phyloP scores from a whole-genome alignment of 495 filamentous ascomycete genomes.

The Penicillium goetzii region DNA sequence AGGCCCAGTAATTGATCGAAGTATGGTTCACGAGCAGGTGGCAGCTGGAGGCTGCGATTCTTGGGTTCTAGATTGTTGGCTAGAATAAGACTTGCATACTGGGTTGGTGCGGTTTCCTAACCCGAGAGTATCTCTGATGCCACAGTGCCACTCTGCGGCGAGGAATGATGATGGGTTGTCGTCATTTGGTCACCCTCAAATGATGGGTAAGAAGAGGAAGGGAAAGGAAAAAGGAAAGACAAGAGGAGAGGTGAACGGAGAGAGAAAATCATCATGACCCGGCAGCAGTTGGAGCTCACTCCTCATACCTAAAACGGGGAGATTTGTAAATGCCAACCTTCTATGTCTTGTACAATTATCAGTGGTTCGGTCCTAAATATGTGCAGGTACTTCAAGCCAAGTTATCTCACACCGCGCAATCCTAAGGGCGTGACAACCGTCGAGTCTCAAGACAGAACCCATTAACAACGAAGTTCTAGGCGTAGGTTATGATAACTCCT shows the following conservation, averaged over 20 bases:
- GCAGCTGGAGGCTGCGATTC: background rate
- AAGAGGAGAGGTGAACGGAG: background rate
- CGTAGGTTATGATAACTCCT: too few species aligned
- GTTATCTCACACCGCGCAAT: too few species aligned
- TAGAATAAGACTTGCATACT: background rate
- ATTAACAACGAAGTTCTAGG: too few species aligned
- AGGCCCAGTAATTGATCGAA: background rate
- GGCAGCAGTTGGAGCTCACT: background rate
- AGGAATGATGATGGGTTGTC: conserved; percentile 15
- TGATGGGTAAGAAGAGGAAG: background rate
- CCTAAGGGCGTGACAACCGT: too few species aligned
- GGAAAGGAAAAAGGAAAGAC: background rate
- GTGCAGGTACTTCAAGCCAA: too few species aligned
- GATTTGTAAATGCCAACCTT: too few species aligned
- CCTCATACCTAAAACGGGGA: background rate
- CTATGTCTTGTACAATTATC: too few species aligned
- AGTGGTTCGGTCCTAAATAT: too few species aligned
- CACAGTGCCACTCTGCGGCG: conserved; percentile 10
- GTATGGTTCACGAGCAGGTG: background rate
- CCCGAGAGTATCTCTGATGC: background rate
- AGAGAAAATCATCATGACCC: background rate
- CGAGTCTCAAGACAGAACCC: too few species aligned
- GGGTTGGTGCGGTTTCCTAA: conserved; percentile 2
- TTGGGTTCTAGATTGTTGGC: background rate
- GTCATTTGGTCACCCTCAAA: background rate